Evolutionary conservation across 228 moss, liverwort and hornwort genomes (phyloP).

Genomic region (Sphagnum magellanicum): DNA sequence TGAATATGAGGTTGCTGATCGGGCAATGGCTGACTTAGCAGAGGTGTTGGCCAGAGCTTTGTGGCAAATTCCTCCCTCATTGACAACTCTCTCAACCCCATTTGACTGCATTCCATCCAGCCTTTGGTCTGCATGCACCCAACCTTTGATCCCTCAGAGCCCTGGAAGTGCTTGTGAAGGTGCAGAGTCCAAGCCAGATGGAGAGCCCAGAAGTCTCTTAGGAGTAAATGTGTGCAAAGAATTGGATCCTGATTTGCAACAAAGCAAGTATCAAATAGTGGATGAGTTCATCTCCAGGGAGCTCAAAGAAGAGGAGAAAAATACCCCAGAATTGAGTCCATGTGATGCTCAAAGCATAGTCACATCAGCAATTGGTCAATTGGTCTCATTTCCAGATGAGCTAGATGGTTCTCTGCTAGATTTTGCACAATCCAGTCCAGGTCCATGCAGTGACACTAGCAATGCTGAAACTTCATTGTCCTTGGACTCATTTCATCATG

Average conservation of each 20-base stretch:
- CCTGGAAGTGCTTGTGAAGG: constrained; percentile 6
- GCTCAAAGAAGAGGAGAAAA: constrained; percentile 4
- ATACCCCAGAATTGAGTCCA: constrained; percentile 1
- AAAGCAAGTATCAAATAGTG: neutral
- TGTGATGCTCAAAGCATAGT: neutral
- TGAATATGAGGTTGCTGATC: constrained; percentile 69
- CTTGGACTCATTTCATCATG: neutral
- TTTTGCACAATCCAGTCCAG: neutral
- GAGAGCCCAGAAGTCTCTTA: neutral
- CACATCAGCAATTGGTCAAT: neutral
- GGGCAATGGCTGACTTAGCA: constrained; percentile 62
- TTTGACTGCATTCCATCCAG: constrained; percentile 57
- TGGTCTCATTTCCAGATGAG: neutral
- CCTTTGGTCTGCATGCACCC: constrained; percentile 32
- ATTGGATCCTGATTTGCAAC: constrained; percentile 1
- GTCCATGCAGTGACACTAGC: neutral
- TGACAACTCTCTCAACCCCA: constrained; percentile 21
- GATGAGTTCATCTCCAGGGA: constrained; percentile 2
- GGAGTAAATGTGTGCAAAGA: neutral
- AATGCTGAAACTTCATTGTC: neutral
- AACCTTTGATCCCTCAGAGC: constrained; percentile 10
- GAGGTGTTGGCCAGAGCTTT: constrained; percentile 64
- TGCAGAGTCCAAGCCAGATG: neutral
- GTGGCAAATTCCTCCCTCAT: constrained; percentile 48
- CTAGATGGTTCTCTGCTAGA: constrained; percentile 1